Percentiles rank a stretch among this genome's conserved stretches.
Conservation (phyloP, 83 land plant species). For the Picea mariana region DNA sequence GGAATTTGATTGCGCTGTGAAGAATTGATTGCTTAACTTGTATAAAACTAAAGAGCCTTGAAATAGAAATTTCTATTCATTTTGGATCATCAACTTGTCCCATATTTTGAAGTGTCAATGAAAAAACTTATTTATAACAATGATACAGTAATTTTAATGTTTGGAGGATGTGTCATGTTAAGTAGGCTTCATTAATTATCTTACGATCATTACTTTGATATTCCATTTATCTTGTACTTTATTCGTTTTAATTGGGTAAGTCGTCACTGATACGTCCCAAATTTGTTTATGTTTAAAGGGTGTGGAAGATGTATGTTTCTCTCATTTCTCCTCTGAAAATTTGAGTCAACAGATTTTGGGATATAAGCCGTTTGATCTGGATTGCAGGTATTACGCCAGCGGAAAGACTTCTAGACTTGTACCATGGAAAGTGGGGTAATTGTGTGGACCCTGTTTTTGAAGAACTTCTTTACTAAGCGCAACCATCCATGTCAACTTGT, state of each 20-base stretch:
- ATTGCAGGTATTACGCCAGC: slow-evolving; percentile 89
- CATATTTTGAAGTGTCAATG: no score
- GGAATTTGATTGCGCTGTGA: no score
- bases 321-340: background rate
- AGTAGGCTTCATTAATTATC: background rate
- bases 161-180: background rate
- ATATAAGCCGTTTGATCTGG: background rate
- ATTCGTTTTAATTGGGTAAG: background rate
- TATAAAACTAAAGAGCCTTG: no score
- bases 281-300: no score
- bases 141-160: no score
- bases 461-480: slow-evolving; percentile 77
- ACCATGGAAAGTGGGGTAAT: slow-evolving; percentile 79
- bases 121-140: no score
- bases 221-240: background rate
- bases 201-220: background rate
- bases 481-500: no score
- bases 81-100: no score
- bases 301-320: background rate
- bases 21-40: no score
- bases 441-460: slow-evolving; percentile 89
- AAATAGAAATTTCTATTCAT: no score
- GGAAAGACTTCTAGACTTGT: slow-evolving; percentile 80
- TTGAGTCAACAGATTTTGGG: background rate
- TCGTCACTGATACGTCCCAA: no score